phyloP scores from a whole-genome alignment of 495 filamentous ascomycete species.

The Penicillium coffeae region DNA sequence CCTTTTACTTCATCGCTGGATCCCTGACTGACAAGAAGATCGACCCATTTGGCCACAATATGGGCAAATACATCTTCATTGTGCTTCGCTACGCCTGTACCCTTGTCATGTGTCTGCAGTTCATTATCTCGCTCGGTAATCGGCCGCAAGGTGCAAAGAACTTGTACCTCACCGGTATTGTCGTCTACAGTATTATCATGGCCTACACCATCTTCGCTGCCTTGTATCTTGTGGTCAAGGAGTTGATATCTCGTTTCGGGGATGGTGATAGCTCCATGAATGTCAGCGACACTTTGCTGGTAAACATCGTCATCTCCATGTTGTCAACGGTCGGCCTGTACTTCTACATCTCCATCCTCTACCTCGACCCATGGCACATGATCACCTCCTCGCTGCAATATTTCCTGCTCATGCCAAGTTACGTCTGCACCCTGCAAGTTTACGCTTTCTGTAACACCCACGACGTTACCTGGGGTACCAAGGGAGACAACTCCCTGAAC shows the following conservation, averaged over 20 bases:
- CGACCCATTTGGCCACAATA: slow-evolving; percentile 85
- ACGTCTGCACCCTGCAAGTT: slow-evolving; percentile 96
- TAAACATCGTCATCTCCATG: slow-evolving; percentile 89
- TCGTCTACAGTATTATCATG: slow-evolving; percentile 92
- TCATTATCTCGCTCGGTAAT: slow-evolving; percentile 98
- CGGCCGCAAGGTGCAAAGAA: slow-evolving; percentile 90
- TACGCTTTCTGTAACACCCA: slow-evolving; percentile 99
- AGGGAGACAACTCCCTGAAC: slow-evolving; percentile 92
- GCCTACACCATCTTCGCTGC: slow-evolving; percentile 85
- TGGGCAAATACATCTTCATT: slow-evolving; percentile 80
- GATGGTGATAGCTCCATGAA: slow-evolving; percentile 37
- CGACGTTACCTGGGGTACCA: slow-evolving; percentile 98
- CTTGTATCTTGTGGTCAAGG: slow-evolving; percentile 79
- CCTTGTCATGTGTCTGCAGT: slow-evolving; percentile 87
- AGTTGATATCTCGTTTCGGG: slow-evolving; percentile 56
- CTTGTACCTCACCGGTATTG: slow-evolving; percentile 83
- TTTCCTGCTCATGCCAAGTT: slow-evolving; percentile 83
- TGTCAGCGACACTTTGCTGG: slow-evolving; percentile 84
- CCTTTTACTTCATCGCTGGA: slow-evolving; percentile 97
- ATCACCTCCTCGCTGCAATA: slow-evolving; percentile 92
- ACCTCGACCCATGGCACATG: slow-evolving; percentile 99
- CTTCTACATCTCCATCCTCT: slow-evolving; percentile 93
- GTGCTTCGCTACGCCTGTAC: slow-evolving; percentile 81
- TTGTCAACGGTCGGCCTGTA: slow-evolving; percentile 88
- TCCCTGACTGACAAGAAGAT: slow-evolving; percentile 76